Conservation (phyloP, 2,329 filamentous ascomycete genomes). For the Exophiala phaeomuriformis region DNA sequence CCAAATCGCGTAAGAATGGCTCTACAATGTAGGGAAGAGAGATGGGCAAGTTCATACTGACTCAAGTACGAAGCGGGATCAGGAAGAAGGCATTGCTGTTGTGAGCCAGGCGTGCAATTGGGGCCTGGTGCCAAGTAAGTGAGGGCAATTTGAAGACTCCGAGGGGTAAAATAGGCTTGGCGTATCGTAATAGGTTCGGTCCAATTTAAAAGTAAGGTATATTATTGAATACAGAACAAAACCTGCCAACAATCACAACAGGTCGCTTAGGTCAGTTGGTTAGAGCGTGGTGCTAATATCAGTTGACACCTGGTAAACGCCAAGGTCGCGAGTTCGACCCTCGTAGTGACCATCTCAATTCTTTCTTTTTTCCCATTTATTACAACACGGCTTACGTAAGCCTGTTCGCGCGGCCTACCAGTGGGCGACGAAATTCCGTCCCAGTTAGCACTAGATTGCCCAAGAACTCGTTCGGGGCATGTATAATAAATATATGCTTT, state of each 20-base stretch:
- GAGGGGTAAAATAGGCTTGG: too few relatives aligned
- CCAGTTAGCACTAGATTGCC: not conserved
- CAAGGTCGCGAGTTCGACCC: conserved; percentile 20
- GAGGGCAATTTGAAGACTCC: too few relatives aligned
- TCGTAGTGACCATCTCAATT: conserved; percentile 13
- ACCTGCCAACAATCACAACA: conserved; percentile 3
- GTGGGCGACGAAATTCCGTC: not conserved
- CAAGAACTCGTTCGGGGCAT: too few relatives aligned
- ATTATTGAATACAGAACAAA: not conserved
- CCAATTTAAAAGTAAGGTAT: not conserved
- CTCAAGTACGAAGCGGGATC: not conserved
- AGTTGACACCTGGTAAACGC: conserved; percentile 7
- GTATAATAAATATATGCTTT: too few relatives aligned
- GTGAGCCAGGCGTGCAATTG: too few relatives aligned
- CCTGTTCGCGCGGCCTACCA: not conserved
- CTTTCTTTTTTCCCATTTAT: conserved; percentile 1
- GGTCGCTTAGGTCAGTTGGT: conserved; percentile 16
- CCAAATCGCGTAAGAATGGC: not conserved
- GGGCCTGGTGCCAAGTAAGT: too few relatives aligned
- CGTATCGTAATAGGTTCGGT: not conserved
- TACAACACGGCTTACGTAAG: not conserved
- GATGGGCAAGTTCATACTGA: not conserved
- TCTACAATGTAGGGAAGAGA: not conserved
- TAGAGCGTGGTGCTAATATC: conserved; percentile 15
- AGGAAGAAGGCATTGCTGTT: not conserved